Base-by-base conservation (phyloP, 306 rosid genomes). In the Quillaja saponaria region DNA sequence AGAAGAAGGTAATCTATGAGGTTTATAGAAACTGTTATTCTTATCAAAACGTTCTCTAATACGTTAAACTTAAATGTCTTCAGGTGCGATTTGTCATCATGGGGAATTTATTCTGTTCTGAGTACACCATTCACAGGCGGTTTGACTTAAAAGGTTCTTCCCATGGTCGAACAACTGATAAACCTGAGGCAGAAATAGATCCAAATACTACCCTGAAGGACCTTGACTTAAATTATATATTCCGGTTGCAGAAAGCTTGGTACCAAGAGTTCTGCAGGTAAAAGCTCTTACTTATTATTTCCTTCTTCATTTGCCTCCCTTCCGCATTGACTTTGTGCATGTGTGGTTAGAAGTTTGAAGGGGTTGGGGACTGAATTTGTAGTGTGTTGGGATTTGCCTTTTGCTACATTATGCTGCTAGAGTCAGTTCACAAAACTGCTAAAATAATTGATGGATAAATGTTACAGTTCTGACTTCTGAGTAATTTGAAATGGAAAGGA, bases 51-150 rank as follows among this genome's bases (percentile, higher is more conserved):
- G 4, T 13, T 46, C 62, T 60, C 49, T 40, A 14, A 60, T 67
- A 62, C 40, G 31, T 31, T 59, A 16, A 31, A 31, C 44, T 63
- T 71, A 15, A 47, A 55, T 10, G 20, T 62, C 58, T 71, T 47
- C 81, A 92, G 98, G 98, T 92, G 59, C 87, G 99, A 10, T 92
- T 92, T 70, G 91, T 92, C 71, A 89, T 92, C 51, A 92, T 92
- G 99, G 95, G 97, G 71, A 92, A 92, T 64, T 78, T 92, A 42
- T 92, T 92, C 61, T 87, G 97, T 72, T 78, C 99, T 1, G 82
- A 85, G 55, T 70, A 72, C 49, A 48, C 64, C 50, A 89, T 92
- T 65, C 99, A 92, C 11, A 69, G 85, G 68, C 85, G 99, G 50
- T 92, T 89, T 34, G 99, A 92, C 67, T 71, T 92, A 47, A 92